Evolutionary conservation across 2,329 filamentous ascomycete species (phyloP).

Genomic region (Nannizzia gypsea): DNA sequence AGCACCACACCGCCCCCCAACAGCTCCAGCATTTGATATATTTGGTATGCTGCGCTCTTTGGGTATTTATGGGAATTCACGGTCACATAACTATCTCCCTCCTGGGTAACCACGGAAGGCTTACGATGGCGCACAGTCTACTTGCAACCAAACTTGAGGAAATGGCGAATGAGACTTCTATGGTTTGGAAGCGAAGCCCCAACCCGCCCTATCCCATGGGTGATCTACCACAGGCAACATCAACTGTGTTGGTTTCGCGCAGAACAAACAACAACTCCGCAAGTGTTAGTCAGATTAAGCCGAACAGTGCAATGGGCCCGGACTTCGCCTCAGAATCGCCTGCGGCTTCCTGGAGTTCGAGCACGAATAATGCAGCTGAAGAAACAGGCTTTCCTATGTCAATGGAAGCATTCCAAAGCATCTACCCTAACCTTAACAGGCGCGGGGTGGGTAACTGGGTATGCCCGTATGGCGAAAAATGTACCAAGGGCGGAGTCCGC

Average conservation of each 20-base stretch:
- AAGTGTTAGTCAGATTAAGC: neutral
- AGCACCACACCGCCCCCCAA: too few species aligned
- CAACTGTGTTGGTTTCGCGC: neutral
- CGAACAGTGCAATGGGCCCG: neutral
- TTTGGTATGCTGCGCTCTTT: too few species aligned
- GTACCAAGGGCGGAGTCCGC: constrained; percentile 1
- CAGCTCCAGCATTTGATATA: too few species aligned
- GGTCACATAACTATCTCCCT: neutral
- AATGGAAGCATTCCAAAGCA: neutral
- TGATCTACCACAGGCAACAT: neutral
- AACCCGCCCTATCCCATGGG: neutral
- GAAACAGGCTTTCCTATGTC: neutral
- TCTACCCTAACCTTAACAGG: neutral
- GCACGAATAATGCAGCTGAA: neutral
- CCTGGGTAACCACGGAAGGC: neutral
- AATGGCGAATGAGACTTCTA: constrained; percentile 2
- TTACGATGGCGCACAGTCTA: neutral
- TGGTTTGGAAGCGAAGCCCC: constrained; percentile 1
- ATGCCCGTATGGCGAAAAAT: neutral
- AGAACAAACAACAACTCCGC: neutral
- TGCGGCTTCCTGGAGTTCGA: neutral
- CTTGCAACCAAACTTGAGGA: neutral
- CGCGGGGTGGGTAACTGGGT: neutral
- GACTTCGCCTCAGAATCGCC: neutral
- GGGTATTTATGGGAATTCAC: neutral